These are phyloP conservation scores for Colletotrichum sp. DNA, from an alignment of 2,329 filamentous ascomycete genomes.

Conservation along the genomic window DNA sequence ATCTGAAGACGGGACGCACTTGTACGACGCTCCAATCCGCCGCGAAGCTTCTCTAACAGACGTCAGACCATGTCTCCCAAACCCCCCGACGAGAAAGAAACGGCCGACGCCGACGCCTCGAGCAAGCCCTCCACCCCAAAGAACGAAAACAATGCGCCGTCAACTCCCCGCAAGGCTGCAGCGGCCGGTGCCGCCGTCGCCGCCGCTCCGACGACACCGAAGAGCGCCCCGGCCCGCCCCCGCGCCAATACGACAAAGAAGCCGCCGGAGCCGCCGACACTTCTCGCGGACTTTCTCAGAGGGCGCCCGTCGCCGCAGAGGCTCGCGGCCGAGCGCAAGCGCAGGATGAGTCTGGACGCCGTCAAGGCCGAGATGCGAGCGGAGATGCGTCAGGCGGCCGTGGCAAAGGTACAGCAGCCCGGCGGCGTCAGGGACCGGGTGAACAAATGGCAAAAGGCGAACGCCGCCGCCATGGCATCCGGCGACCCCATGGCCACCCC, in stretches of 20 bases:
- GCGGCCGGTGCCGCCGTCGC: neutral
- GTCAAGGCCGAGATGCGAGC: constrained; percentile 57
- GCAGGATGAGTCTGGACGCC: constrained; percentile 56
- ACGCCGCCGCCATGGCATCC: constrained; percentile 66
- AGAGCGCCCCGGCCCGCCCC: constrained; percentile 45
- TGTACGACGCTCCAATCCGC: neutral
- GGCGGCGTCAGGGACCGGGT: constrained; percentile 79
- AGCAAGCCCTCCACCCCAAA: constrained; percentile 5
- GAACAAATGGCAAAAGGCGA: constrained; percentile 82
- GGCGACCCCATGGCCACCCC: constrained; percentile 57
- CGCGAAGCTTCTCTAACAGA: neutral
- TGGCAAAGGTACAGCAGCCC: constrained; percentile 64
- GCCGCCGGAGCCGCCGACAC: constrained; percentile 47
- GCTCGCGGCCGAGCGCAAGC: constrained; percentile 54
- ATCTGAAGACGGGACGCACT: constrained; percentile 3
- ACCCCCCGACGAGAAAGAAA: constrained; percentile 18
- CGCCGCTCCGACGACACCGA: constrained; percentile 33
- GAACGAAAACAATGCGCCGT: neutral
- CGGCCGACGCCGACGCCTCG: neutral
- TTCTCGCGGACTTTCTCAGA: constrained; percentile 62
- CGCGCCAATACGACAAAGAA: constrained; percentile 43
- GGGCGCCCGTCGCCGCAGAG: constrained; percentile 63
- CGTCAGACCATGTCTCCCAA: constrained; percentile 21
- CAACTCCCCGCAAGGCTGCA: constrained; percentile 9
- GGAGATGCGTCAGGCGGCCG: constrained; percentile 64